Conservation (phyloP, 2,329 filamentous ascomycete genomes). For the Trichophyton verrucosum region DNA sequence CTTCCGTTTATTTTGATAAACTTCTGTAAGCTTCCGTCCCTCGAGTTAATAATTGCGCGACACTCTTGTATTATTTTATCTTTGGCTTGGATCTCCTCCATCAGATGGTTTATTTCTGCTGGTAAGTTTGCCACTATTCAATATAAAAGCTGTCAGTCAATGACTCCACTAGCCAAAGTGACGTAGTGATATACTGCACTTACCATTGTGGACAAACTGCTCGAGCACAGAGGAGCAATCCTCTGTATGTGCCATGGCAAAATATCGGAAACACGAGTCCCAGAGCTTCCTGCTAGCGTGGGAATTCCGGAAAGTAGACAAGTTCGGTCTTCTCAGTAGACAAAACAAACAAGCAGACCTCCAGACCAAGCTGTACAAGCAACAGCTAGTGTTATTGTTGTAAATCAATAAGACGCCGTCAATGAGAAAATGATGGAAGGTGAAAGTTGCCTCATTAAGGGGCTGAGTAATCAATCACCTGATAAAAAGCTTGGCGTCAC, state of each 20-base stretch:
- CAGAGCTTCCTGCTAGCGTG: background rate
- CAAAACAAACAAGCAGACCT: background rate
- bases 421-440: background rate
- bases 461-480: background rate
- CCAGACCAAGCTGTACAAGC: background rate
- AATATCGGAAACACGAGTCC: background rate
- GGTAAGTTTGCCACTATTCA: conserved; percentile 44
- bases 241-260: conserved; percentile 39
- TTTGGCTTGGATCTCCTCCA: conserved; percentile 56
- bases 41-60: conserved; percentile 43
- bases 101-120: conserved; percentile 52
- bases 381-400: background rate
- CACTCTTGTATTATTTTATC: conserved; percentile 49
- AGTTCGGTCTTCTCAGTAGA: background rate
- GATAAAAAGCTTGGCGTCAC: background rate
- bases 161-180: background rate
- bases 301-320: background rate
- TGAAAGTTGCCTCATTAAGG: background rate
- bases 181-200: conserved; percentile 1
- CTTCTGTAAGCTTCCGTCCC: conserved; percentile 51
- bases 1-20: conserved; percentile 53
- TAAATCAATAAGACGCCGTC: background rate
- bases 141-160: conserved; percentile 7
- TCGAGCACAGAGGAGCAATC: conserved; percentile 53
- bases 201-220: conserved; percentile 54